A percentile compares a stretch with the other conserved stretches of the same genome.
Evolutionary conservation across 2,329 filamentous ascomycete species (phyloP).

Genomic region (Phialocephala sp.): DNA sequence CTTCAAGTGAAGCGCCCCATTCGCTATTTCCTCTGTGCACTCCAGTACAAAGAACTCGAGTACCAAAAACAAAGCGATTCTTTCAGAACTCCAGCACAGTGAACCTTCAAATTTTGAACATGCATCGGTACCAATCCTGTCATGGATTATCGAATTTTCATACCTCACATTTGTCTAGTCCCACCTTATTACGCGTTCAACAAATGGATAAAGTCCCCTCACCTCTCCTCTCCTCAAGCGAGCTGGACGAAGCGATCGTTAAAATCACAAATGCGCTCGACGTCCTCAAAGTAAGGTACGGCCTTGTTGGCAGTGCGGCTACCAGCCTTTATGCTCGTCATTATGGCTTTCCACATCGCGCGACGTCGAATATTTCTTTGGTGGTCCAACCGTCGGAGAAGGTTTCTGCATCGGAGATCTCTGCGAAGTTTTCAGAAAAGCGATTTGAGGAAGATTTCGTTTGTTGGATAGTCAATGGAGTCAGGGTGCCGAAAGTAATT

Average conservation of each 20-base stretch:
- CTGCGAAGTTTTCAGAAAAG: neutral
- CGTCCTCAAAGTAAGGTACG: neutral
- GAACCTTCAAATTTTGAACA: neutral
- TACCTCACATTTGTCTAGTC: neutral
- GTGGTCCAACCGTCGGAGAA: slow-evolving; percentile 1
- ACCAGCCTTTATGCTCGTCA: neutral
- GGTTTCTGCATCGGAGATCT: neutral
- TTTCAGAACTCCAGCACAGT: neutral
- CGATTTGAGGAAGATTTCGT: slow-evolving; percentile 4
- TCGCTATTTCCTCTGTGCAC: neutral
- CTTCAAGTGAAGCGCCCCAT: slow-evolving; percentile 4
- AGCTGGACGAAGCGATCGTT: slow-evolving; percentile 7
- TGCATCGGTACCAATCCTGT: neutral
- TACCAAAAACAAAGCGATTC: slow-evolving; percentile 2
- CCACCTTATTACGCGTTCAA: neutral
- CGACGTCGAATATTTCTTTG: slow-evolving; percentile 5
- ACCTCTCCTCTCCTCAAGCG: neutral
- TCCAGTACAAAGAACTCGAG: neutral
- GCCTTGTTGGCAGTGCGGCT: slow-evolving; percentile 8
- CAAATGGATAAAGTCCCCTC: neutral
- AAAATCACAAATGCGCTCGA: neutral
- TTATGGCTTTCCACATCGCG: slow-evolving; percentile 4
- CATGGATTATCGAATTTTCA: neutral
- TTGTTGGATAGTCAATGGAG: neutral
- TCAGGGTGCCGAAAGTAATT: slow-evolving; percentile 14